Base-by-base conservation (phyloP, 148 eudicot species). In the Salicornia ramosissima region DNA sequence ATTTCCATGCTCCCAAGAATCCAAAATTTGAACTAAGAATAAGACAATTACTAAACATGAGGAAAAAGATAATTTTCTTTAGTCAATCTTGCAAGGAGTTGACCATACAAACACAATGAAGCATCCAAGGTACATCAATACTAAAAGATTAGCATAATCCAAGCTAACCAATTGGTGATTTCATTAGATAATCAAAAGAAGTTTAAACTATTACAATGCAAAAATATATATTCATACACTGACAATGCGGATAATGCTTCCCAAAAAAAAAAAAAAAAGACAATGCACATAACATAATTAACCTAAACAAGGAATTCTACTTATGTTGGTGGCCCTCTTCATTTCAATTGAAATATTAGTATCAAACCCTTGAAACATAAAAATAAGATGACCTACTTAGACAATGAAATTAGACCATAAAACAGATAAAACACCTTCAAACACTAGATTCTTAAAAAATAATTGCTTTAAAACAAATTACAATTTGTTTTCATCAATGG, bases 1-100 rank as follows among this genome's bases (percentile, higher is more conserved):
- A 18, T 63, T 63, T 24, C 1, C 22, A 61, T 61, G 59, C 33
- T 52, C 62, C 14, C 33, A 50, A 51, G 75, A 52, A 50, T 71
- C 58, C 3, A 6, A 31, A 52, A 22, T 22, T 57, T 6, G 19
- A 62, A 12, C 39, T 22, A 59, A 7, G 42, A 42, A 18, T 2
- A 31, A 45, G 45, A 15, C 19, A 31, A 50, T 46, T 18, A 36
- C 29, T 18, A 8, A 58, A 42, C 28, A 14, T 33, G 42, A 70
- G 6, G 26, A 42, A 69, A 56, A 15, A 34, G 46, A 62, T 21
- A 1, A 63, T 60, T 16, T 19, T 18, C 1, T 55, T 43, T 63
- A 63, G 67, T 39, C 65, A 62, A 39, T 39, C 34, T 39, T 34
- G 16, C 47, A 36, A 62, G 18, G 28, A 62, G 18, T 62, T 62